A percentile compares a stretch with the other conserved stretches of the same genome.
These are phyloP conservation scores for Taiwanofungus camphoratus DNA, from an alignment of 1,284 basidiomycete genomes.

Conservation along the genomic window DNA sequence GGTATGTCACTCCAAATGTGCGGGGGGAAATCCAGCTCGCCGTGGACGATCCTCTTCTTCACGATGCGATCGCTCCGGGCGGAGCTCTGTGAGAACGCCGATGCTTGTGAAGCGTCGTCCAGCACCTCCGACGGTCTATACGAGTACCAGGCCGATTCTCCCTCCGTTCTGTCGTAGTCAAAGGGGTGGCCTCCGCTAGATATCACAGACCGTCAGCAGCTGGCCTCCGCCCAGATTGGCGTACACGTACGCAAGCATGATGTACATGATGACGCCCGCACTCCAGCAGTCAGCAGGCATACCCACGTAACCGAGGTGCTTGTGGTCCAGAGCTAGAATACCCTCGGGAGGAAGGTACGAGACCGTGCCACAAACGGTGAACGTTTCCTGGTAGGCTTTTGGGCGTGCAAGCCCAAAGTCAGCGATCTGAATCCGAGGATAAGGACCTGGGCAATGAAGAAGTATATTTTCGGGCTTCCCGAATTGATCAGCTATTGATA, in stretches of 20 bases:
- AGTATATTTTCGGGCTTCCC: slow-evolving; percentile 81
- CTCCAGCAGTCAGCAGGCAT: slow-evolving; percentile 86
- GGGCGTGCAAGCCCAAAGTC: slow-evolving; percentile 85
- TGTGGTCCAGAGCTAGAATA: slow-evolving; percentile 67
- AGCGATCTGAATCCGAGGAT: slow-evolving; percentile 77
- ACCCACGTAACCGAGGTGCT: slow-evolving; percentile 65
- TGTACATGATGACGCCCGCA: slow-evolving; percentile 70
- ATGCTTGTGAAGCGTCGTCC: slow-evolving; percentile 29
- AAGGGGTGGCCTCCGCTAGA: slow-evolving; percentile 69
- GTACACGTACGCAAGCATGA: slow-evolving; percentile 69
- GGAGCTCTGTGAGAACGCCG: slow-evolving; percentile 42
- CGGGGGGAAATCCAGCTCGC: slow-evolving; percentile 48
- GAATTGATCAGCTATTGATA: neutral
- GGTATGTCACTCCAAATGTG: slow-evolving; percentile 48
- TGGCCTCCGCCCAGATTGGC: neutral
- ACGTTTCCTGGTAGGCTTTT: slow-evolving; percentile 70
- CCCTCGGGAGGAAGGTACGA: slow-evolving; percentile 84
- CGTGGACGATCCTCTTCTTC: slow-evolving; percentile 63
- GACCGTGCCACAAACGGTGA: slow-evolving; percentile 78
- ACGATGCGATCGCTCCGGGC: slow-evolving; percentile 49
- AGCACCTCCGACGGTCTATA: slow-evolving; percentile 30
- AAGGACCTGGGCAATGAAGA: slow-evolving; percentile 66
- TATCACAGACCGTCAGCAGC: slow-evolving; percentile 10
- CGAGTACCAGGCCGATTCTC: slow-evolving; percentile 22
- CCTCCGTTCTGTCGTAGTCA: slow-evolving; percentile 38